Conservation (phyloP, 352 stramenopile species). For the Phytophthora pinifolia region DNA sequence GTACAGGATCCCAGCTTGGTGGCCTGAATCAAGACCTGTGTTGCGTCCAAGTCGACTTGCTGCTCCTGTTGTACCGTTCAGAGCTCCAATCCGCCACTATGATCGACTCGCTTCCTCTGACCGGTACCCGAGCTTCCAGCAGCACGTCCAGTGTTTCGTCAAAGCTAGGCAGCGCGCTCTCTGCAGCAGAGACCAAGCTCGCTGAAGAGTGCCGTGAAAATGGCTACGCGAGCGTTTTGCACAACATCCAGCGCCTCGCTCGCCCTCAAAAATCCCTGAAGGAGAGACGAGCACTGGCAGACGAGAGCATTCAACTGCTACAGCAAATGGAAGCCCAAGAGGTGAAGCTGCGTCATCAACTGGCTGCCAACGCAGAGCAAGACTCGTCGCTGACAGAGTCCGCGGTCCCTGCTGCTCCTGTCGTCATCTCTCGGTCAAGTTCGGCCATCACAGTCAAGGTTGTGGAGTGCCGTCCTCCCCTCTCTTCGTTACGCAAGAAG, state of each 20-base stretch:
- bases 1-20: slow-evolving; percentile 60
- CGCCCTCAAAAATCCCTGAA: slow-evolving; percentile 18
- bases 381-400: background rate
- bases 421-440: slow-evolving; percentile 53
- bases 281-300: slow-evolving; percentile 21
- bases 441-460: slow-evolving; percentile 56
- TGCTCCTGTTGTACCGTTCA: slow-evolving; percentile 50
- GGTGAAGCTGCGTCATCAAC: slow-evolving; percentile 33
- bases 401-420: slow-evolving; percentile 39
- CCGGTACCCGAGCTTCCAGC: slow-evolving; percentile 5
- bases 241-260: slow-evolving; percentile 47
- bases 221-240: slow-evolving; percentile 41
- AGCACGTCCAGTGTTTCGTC: background rate
- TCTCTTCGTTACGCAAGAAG: slow-evolving; percentile 26
- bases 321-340: slow-evolving; percentile 43
- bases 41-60: slow-evolving; percentile 56
- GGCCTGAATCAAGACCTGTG: slow-evolving; percentile 51
- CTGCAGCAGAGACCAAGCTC: slow-evolving; percentile 33
- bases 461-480: slow-evolving; percentile 35
- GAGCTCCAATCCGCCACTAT: slow-evolving; percentile 52
- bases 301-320: slow-evolving; percentile 49
- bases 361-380: background rate
- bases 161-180: slow-evolving; percentile 5
- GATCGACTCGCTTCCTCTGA: slow-evolving; percentile 28
- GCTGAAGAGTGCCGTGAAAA: slow-evolving; percentile 55